These are phyloP conservation scores for Aspergillus sp. DNA, from an alignment of 2,329 filamentous ascomycete species.

Conservation along the genomic window DNA sequence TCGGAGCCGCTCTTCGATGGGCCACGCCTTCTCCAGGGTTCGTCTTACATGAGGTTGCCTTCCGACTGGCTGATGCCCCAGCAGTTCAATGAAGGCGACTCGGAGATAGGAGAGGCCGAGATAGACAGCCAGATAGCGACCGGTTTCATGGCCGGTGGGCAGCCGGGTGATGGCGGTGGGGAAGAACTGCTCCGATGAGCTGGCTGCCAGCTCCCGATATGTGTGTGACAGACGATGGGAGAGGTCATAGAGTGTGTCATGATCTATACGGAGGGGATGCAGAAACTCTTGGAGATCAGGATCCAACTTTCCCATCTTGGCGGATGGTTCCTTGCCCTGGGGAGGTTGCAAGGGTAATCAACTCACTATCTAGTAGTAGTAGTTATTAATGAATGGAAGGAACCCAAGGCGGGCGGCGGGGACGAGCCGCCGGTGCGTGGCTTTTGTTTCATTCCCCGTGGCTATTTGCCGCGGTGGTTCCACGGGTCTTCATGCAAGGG, in stretches of 20 bases:
- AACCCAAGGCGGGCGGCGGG: no score
- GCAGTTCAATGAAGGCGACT: constrained; percentile 54
- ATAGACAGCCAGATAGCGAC: constrained; percentile 56
- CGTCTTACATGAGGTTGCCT: constrained; percentile 55
- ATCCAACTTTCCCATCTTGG: not conserved
- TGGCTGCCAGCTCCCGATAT: constrained; percentile 39
- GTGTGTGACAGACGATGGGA: constrained; percentile 40
- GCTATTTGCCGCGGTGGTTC: no score
- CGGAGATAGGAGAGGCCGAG: constrained; percentile 55
- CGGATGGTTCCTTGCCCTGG: not conserved
- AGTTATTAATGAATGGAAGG: no score
- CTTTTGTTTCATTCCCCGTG: no score
- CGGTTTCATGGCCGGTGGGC: constrained; percentile 53
- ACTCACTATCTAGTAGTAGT: no score
- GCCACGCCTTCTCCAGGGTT: constrained; percentile 70
- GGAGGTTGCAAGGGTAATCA: no score
- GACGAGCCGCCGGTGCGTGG: no score
- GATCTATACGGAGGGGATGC: constrained; percentile 32
- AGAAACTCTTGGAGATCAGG: constrained; percentile 25
- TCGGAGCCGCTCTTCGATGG: constrained; percentile 72
- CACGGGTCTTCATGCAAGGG: no score
- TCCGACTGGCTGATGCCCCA: constrained; percentile 39
- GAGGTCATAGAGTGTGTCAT: constrained; percentile 35
- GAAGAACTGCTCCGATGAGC: constrained; percentile 44
- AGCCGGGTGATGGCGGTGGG: constrained; percentile 45